Evolutionary conservation across 2,329 filamentous ascomycete genomes (phyloP), one percentile per base, ranked within the genome.

Genomic region (Chrysosporium keratinophilum): DNA sequence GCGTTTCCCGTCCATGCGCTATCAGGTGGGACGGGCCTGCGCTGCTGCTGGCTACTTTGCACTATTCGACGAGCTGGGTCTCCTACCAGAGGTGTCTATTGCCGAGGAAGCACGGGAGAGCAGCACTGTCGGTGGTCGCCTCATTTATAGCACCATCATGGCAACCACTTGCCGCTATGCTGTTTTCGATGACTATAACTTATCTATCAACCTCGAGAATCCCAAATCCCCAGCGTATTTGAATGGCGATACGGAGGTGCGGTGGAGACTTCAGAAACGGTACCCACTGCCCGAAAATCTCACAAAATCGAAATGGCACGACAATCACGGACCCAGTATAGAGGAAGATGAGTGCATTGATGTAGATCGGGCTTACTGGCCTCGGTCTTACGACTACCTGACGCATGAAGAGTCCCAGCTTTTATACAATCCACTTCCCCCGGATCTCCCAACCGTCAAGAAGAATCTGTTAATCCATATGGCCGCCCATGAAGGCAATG

Each of bases 91-190:
- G 31, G 62, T 67, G 4, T 62, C 64, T 35, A 66, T 74, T 23
- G 70, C 71, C 0, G 72, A 73, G 50, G 71, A 74, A 55, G 70
- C 71, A 6, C 61, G 66, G 4, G 67, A 72, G 14, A 50, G 49
- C 23, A 35, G 40, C 6, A 43, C 37, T 11, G 63, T 52, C 14
- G 54, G 59, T 3, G 58, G 58, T 2, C 23, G 47, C 5, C 52
- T 43, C 9, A 72, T 73, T 9, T 69, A 62, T 52, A 46, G 68
- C 12, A 1, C 45, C 0, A 67, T 73, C 19, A 68, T 72, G 58
- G 45, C 52, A 0, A 10, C 52, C 0, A 54, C 58, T 1, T 19
- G 58, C 5, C 58, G 61, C n/a, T 72, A 66, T 52, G 49, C 40
- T 0, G 57, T 71, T 20, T 69, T 73, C 67, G 59, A 74, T 53